Percentiles rank a stretch among this genome's conserved stretches.
phyloP scores from a whole-genome alignment of 352 stramenopile species.

The Phytophthora gonapodyides region DNA sequence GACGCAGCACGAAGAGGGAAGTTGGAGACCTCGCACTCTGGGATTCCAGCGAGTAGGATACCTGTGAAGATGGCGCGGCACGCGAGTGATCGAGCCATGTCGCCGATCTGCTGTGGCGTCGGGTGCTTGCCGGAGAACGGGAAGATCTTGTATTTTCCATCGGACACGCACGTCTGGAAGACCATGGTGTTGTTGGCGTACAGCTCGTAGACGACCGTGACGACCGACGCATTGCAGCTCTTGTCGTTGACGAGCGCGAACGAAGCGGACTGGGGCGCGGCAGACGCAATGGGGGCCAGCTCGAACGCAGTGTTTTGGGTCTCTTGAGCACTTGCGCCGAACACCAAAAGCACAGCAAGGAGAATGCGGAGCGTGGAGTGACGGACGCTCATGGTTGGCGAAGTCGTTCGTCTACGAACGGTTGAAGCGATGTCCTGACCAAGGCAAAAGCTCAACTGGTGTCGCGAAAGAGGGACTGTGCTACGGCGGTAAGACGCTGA shows the following conservation, averaged over 20 bases:
- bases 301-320: slow-evolving; percentile 15
- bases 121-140: slow-evolving; percentile 44
- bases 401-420: slow-evolving; percentile 1
- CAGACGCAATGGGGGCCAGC: slow-evolving; percentile 36
- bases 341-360: slow-evolving; percentile 3
- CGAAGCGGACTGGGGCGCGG: slow-evolving; percentile 36
- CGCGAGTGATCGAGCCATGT: slow-evolving; percentile 36
- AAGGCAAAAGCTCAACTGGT: slow-evolving; percentile 19
- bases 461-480: background rate
- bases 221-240: slow-evolving; percentile 42
- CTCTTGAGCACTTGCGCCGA: slow-evolving; percentile 10
- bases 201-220: slow-evolving; percentile 37
- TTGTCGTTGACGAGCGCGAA: slow-evolving; percentile 42
- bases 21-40: slow-evolving; percentile 52
- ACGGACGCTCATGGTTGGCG: slow-evolving; percentile 8
- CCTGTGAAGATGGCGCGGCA: slow-evolving; percentile 54
- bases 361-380: background rate
- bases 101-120: slow-evolving; percentile 41
- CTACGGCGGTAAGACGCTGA: background rate
- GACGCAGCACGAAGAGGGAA: slow-evolving; percentile 49
- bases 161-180: slow-evolving; percentile 49
- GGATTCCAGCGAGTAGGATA: slow-evolving; percentile 41
- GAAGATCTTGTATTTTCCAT: slow-evolving; percentile 61
- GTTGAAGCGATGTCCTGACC: background rate
- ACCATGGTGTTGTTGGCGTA: slow-evolving; percentile 56